Evolutionary conservation across 1,284 basidiomycete species (phyloP), one percentile per base, ranked within the genome.

Genomic region (Dichomitus squalens): DNA sequence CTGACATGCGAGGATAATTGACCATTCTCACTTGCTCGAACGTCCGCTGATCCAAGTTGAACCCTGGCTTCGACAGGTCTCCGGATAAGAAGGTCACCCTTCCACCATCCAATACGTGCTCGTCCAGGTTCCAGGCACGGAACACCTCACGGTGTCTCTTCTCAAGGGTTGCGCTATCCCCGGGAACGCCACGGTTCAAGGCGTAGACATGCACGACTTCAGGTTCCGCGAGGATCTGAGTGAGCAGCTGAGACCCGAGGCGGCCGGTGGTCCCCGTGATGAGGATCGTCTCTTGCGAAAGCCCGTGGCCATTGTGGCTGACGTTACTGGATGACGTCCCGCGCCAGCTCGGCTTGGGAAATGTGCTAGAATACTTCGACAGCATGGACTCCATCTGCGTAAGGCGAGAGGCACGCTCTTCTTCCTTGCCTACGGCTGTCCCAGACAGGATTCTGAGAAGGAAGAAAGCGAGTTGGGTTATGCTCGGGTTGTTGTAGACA

Each of bases 201-300:
- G 72, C 72, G 58, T 72, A 75, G 4, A 76, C 65, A 4, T 58
- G 59, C 18, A 7, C 38, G 4, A 76, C 70, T 0, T 57, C 41
- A 1, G 59, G 40, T n/a, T 54, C 35, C 23, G 55, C 35, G 2
- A 73, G 55, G 25, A 76, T 61, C 34, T 64, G 54, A 0, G 66
- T 63, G 4, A 77, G 66, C 3, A 74, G 52, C 31, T 68, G 64
- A 3, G 68, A 65, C 3, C 75, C 76, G 0, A 76, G 59, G 3
- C 67, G 62, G 2, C 76, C 75, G 0, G 75, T 76, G 5, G 71
- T 72, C 7, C 76, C 76, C 0, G 75, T 76, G 4, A 77, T 49
- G 20, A 76, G 50, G n/a, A 74, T 67, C 6, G 66, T 61, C 20
- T 72, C 68, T 7, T n/a, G n/a, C 20, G 21, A 11, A 25, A 9